Conservation (phyloP, 1,284 basidiomycete species). For the Fomitiporia mediterranea region DNA sequence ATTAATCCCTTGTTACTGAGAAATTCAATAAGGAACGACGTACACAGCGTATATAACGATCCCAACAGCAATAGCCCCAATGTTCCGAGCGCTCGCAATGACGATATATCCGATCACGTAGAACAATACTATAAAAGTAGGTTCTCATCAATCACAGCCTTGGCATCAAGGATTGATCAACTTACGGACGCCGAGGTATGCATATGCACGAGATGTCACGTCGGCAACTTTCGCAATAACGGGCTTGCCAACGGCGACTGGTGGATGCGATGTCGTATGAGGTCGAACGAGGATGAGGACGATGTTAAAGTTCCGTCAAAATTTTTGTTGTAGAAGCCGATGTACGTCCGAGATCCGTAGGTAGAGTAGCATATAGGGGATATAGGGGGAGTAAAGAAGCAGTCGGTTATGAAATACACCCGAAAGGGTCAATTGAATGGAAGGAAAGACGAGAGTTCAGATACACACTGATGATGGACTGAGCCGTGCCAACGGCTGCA, state of each 20-base stretch:
- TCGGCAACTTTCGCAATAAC: constrained; percentile 79
- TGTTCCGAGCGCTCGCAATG: constrained; percentile 38
- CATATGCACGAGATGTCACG: constrained; percentile 55
- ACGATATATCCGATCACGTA: constrained; percentile 46
- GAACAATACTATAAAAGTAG: constrained; percentile 40
- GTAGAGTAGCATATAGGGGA: not conserved
- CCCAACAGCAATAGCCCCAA: constrained; percentile 45
- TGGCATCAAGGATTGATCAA: constrained; percentile 21
- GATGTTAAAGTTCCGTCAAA: too few species aligned
- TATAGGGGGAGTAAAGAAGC: not conserved
- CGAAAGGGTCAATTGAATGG: not conserved
- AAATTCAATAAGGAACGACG: constrained; percentile 22
- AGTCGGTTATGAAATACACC: too few species aligned
- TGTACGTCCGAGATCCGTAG: not conserved
- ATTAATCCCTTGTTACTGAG: not conserved
- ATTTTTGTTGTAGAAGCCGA: not conserved
- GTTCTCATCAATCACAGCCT: not conserved
- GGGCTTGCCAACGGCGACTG: constrained; percentile 68
- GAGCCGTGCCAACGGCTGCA: constrained; percentile 57
- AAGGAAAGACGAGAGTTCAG: not conserved
- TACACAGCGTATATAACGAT: constrained; percentile 55
- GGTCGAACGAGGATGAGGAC: not conserved
- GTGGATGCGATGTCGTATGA: too few species aligned
- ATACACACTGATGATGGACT: constrained; percentile 50
- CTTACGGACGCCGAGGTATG: constrained; percentile 62